Percentiles rank a stretch among this genome's conserved stretches.
Evolutionary conservation across 805 yeast species (phyloP).

Genomic region (Candida qinlingensis): DNA sequence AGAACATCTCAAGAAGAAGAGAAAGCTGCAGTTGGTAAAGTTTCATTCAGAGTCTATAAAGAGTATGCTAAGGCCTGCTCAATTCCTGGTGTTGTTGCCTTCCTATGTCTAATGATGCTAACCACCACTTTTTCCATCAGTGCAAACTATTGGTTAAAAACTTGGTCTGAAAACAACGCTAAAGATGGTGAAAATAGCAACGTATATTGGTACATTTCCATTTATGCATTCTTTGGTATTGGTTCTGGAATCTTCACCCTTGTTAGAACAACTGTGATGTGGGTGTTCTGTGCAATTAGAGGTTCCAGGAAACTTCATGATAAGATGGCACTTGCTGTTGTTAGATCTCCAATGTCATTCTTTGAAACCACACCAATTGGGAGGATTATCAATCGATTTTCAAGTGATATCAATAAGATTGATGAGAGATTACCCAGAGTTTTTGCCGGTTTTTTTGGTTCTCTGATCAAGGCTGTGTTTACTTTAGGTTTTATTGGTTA

Average conservation of each 20-base stretch:
- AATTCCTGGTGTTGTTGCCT: slow-evolving; percentile 37
- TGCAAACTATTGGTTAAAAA: slow-evolving; percentile 60
- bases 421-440: slow-evolving; percentile 54
- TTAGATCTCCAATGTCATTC: slow-evolving; percentile 59
- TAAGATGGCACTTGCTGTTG: slow-evolving; percentile 47
- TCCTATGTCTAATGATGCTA: slow-evolving; percentile 32
- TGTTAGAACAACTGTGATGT: slow-evolving; percentile 41
- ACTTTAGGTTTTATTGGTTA: slow-evolving; percentile 48
- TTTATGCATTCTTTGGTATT: slow-evolving; percentile 54
- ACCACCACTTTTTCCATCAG: slow-evolving; percentile 33
- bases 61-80: slow-evolving; percentile 60
- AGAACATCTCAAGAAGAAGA: slow-evolving; percentile 45
- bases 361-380: slow-evolving; percentile 70
- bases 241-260: slow-evolving; percentile 44
- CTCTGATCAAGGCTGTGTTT: slow-evolving; percentile 39
- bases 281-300: slow-evolving; percentile 48
- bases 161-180: slow-evolving; percentile 56
- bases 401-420: slow-evolving; percentile 54
- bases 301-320: slow-evolving; percentile 54
- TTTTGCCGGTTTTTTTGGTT: slow-evolving; percentile 42
- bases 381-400: slow-evolving; percentile 57
- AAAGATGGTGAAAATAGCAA: slow-evolving; percentile 37
- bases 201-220: slow-evolving; percentile 41
- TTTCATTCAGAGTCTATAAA: slow-evolving; percentile 45
- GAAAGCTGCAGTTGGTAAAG: slow-evolving; percentile 55